Percentiles rank a stretch among this genome's conserved stretches.
Conservation (phyloP, 2,329 filamentous ascomycete species). For the Whalleya microplaca region DNA sequence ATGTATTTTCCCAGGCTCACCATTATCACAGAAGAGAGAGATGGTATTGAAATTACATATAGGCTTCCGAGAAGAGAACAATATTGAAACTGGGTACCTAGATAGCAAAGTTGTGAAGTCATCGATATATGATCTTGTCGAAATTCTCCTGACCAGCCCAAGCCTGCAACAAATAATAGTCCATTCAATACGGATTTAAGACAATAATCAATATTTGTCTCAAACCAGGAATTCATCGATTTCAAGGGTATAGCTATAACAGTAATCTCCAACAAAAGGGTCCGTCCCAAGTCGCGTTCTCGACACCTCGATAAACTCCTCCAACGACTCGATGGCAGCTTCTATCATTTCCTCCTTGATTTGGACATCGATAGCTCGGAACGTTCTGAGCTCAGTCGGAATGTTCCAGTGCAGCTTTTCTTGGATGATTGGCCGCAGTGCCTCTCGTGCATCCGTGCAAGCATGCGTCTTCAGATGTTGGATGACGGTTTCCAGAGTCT, state of each 20-base stretch:
- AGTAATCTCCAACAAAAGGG: conserved; percentile 11
- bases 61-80: no score
- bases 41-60: no score
- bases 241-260: neutral
- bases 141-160: no score
- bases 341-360: conserved; percentile 17
- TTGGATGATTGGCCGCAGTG: conserved; percentile 7
- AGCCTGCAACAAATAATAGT: no score
- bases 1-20: no score
- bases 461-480: conserved; percentile 3
- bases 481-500: conserved; percentile 7
- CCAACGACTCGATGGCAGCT: conserved; percentile 18
- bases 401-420: conserved; percentile 16
- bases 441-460: neutral
- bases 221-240: neutral
- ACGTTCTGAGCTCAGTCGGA: conserved; percentile 14
- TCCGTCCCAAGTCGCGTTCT: conserved; percentile 10
- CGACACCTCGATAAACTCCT: conserved; percentile 20
- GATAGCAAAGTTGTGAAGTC: no score
- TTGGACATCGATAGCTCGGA: conserved; percentile 17
- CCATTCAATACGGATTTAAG: no score
- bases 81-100: no score
- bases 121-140: no score
- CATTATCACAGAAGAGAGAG: no score
- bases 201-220: neutral